These are phyloP conservation scores for Populus hybrid DNA, from an alignment of 441 rosid genomes.

Conservation along the genomic window DNA sequence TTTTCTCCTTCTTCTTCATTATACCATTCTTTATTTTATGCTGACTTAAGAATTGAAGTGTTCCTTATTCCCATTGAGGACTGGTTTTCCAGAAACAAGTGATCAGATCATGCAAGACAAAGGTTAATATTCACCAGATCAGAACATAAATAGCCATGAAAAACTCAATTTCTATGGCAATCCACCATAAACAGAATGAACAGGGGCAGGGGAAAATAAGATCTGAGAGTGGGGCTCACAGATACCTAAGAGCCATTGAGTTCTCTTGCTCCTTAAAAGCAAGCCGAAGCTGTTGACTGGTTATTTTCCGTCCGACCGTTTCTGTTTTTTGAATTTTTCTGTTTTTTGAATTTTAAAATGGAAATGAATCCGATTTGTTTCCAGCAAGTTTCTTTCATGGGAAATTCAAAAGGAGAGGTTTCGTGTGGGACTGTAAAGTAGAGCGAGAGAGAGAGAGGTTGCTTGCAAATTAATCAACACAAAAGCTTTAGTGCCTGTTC, in stretches of 20 bases:
- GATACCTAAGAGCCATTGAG: neutral
- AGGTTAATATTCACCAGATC: no score
- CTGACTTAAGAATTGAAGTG: no score
- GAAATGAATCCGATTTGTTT: neutral
- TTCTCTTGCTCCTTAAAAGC: neutral
- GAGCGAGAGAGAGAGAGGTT: neutral
- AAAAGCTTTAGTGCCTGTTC: neutral
- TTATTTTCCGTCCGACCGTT: neutral
- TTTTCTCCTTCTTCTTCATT: no score
- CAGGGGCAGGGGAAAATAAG: neutral
- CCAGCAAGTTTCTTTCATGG: neutral
- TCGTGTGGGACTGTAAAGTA: neutral
- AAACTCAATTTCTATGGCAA: no score
- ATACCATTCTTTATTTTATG: no score
- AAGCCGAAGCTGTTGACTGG: neutral
- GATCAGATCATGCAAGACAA: no score
- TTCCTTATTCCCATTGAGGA: no score
- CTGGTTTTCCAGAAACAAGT: no score
- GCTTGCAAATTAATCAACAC: neutral
- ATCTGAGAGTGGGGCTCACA: neutral
- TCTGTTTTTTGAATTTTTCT: neutral
- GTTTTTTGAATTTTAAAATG: neutral
- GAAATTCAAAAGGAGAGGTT: neutral
- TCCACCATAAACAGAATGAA: no score
- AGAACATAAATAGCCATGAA: no score